Conservation (phyloP, 441 rosid genomes). For the Croton setiger region DNA sequence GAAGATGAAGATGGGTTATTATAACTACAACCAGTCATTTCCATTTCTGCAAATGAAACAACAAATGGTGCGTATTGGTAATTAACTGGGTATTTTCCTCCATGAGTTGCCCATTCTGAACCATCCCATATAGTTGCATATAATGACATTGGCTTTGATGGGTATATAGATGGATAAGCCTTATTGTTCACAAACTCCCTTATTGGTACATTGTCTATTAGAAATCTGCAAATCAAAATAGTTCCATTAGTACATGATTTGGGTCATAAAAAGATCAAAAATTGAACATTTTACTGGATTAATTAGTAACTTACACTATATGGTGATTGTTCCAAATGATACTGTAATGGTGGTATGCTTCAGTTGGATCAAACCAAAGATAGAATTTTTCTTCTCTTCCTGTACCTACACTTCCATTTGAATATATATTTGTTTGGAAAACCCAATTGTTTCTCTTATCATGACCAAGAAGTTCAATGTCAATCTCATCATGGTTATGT, state of each 20-base stretch:
- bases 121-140: slow-evolving; percentile 89
- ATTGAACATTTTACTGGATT: no score
- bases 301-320: slow-evolving; percentile 50
- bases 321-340: slow-evolving; percentile 89
- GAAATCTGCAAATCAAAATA: slow-evolving; percentile 42
- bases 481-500: slow-evolving; percentile 87
- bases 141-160: slow-evolving; percentile 74
- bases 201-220: slow-evolving; percentile 70
- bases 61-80: slow-evolving; percentile 73
- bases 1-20: slow-evolving; percentile 28
- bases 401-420: slow-evolving; percentile 64
- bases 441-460: slow-evolving; percentile 79
- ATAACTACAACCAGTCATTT: slow-evolving; percentile 54
- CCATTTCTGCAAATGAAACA: slow-evolving; percentile 52
- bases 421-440: slow-evolving; percentile 77
- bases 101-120: slow-evolving; percentile 93
- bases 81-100: slow-evolving; percentile 89
- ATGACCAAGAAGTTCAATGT: slow-evolving; percentile 78
- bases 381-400: slow-evolving; percentile 95
- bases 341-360: slow-evolving; percentile 66
- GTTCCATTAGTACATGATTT: no score
- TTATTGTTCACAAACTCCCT: slow-evolving; percentile 53
- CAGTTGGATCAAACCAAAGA: slow-evolving; percentile 90
- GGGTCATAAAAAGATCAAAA: no score
- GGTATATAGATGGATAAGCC: slow-evolving; percentile 43